Evolutionary conservation across 371 early-diverging fungal genomes (phyloP).

Genomic region (Vavraia culicis): DNA sequence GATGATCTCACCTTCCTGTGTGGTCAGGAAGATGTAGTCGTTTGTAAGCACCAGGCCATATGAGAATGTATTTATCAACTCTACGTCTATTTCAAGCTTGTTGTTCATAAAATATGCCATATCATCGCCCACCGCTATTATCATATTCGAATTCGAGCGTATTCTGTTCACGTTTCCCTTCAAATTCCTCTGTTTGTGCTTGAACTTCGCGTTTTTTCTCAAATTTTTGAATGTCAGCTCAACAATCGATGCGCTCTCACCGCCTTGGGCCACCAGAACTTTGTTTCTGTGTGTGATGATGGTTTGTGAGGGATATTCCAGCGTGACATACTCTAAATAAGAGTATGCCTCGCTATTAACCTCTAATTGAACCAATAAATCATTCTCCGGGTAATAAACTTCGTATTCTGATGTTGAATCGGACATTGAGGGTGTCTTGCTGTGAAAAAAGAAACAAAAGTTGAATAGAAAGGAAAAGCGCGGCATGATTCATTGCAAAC

Average conservation of each 20-base stretch:
- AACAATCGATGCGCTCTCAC: slow-evolving; percentile 9
- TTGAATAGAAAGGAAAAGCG: no score
- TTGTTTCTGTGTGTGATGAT: slow-evolving; percentile 6
- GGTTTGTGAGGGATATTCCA: slow-evolving; percentile 39
- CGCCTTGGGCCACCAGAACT: slow-evolving; percentile 7
- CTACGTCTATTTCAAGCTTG: background rate
- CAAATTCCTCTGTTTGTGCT: background rate
- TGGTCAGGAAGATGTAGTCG: background rate
- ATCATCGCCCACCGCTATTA: background rate
- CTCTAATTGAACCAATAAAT: no score
- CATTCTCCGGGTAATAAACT: no score
- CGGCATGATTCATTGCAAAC: no score
- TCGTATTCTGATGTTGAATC: no score
- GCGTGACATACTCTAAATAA: slow-evolving; percentile 22
- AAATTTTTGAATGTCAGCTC: slow-evolving; percentile 1
- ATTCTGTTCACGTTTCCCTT: slow-evolving; percentile 21
- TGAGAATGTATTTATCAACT: background rate
- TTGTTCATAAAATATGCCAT: background rate
- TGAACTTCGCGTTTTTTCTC: background rate
- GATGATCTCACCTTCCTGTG: slow-evolving; percentile 5
- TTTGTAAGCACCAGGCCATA: background rate
- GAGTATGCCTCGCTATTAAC: slow-evolving; percentile 30
- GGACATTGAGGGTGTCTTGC: no score
- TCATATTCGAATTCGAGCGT: slow-evolving; percentile 3
- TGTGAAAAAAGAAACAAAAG: no score